These are phyloP conservation scores for Hamigera avellanea DNA, from an alignment of 495 filamentous ascomycete genomes.

Conservation along the genomic window DNA sequence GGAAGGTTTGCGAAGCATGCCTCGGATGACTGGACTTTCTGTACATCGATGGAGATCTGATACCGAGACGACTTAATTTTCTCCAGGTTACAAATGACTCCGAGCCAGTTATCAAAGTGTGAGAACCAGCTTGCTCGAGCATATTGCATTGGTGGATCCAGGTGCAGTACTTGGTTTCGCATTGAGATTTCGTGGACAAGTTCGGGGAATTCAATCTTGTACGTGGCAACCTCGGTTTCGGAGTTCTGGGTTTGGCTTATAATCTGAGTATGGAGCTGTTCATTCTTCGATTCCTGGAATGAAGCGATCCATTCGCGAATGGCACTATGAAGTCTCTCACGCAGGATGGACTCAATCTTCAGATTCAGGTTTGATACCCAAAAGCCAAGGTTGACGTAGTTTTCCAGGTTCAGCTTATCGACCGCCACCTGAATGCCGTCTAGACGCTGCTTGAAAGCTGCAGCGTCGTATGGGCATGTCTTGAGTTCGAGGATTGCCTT, in stretches of 20 bases:
- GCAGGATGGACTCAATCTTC: constrained; percentile 66
- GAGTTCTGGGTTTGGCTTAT: constrained; percentile 20
- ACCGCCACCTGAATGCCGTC: constrained; percentile 78
- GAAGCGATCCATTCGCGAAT: constrained; percentile 73
- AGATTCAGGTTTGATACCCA: constrained; percentile 84
- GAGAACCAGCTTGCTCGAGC: constrained; percentile 88
- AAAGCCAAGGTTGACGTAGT: constrained; percentile 77
- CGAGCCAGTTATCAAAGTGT: constrained; percentile 88
- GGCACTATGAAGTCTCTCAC: constrained; percentile 65
- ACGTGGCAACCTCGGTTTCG: constrained; percentile 36
- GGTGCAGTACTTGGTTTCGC: constrained; percentile 89
- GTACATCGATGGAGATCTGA: constrained; percentile 66
- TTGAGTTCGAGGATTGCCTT: constrained; percentile 75
- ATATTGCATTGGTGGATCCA: constrained; percentile 86
- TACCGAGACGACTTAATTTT: constrained; percentile 92
- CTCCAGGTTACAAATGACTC: constrained; percentile 78
- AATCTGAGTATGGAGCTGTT: constrained; percentile 15
- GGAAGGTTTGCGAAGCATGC: constrained; percentile 81
- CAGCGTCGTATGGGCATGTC: constrained; percentile 66
- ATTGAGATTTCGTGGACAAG: constrained; percentile 88
- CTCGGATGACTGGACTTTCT: constrained; percentile 46
- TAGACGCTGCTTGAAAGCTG: constrained; percentile 66
- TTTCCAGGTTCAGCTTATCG: constrained; percentile 90
- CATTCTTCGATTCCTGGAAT: constrained; percentile 52
- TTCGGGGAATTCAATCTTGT: constrained; percentile 38